Conservation (phyloP, 352 stramenopile species). For the Phytopythium kandeliae region DNA sequence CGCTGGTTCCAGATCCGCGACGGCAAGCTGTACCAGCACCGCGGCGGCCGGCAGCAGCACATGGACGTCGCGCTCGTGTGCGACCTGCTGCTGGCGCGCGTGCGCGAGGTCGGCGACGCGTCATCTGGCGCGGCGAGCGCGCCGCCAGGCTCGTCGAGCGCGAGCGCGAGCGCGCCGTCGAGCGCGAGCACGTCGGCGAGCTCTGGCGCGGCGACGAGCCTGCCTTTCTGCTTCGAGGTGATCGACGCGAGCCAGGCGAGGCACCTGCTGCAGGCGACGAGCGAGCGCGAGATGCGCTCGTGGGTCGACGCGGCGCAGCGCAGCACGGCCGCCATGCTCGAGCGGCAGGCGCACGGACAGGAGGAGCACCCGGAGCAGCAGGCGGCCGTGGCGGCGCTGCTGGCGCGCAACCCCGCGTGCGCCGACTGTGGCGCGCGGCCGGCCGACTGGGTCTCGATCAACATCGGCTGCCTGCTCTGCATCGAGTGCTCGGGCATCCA, state of each 20-base stretch:
- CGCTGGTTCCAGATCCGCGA: slow-evolving; percentile 86
- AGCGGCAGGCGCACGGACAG: slow-evolving; percentile 79
- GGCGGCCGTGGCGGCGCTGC: slow-evolving; percentile 55
- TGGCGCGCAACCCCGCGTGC: slow-evolving; percentile 48
- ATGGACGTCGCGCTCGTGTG: slow-evolving; percentile 75
- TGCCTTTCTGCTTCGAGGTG: slow-evolving; percentile 50
- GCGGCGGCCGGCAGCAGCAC: slow-evolving; percentile 45
- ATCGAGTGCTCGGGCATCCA: slow-evolving; percentile 98
- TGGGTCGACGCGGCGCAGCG: slow-evolving; percentile 79
- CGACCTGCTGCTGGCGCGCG: slow-evolving; percentile 75
- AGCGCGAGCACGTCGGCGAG: neutral
- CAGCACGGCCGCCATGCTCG: slow-evolving; percentile 78
- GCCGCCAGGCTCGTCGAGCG: neutral
- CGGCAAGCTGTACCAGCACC: slow-evolving; percentile 73
- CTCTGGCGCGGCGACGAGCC: too few relatives aligned
- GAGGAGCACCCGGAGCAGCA: slow-evolving; percentile 80
- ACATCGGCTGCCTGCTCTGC: slow-evolving; percentile 95
- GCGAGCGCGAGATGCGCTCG: slow-evolving; percentile 62
- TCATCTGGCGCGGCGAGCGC: too few relatives aligned
- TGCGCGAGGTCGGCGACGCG: slow-evolving; percentile 52
- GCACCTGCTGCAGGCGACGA: slow-evolving; percentile 70
- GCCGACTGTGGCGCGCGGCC: slow-evolving; percentile 71
- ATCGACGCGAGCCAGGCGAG: slow-evolving; percentile 79
- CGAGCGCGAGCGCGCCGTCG: neutral
- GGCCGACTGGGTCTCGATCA: slow-evolving; percentile 95